phyloP scores from a whole-genome alignment of 129 eudicot species.

The Ambrosia artemisiifolia region DNA sequence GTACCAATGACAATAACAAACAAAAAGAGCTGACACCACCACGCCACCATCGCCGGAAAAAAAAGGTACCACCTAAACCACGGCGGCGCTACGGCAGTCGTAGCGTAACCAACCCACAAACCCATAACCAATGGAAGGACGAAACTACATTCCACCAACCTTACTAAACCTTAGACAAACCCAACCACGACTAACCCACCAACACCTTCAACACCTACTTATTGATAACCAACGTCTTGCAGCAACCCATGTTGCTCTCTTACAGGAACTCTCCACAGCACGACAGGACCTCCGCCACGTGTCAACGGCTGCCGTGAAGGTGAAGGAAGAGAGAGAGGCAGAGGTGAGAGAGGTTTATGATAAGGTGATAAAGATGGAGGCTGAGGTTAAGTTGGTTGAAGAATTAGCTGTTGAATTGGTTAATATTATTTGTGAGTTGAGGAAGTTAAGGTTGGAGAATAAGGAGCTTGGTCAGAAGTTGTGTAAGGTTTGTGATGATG shows the following conservation, averaged over 20 bases:
- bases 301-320: slow-evolving; percentile 33
- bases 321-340: slow-evolving; percentile 53
- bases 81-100: not conserved
- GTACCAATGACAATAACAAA: not conserved
- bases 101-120: slow-evolving; percentile 1
- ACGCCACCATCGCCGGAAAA: slow-evolving; percentile 14
- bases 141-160: slow-evolving; percentile 18
- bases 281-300: slow-evolving; percentile 50
- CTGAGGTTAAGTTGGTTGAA: slow-evolving; percentile 32
- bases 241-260: slow-evolving; percentile 41
- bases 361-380: slow-evolving; percentile 35
- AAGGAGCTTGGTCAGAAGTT: slow-evolving; percentile 48
- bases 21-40: not conserved
- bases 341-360: slow-evolving; percentile 48
- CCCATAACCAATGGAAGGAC: not conserved
- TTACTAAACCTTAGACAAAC: slow-evolving; percentile 10
- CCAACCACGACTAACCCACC: slow-evolving; percentile 21
- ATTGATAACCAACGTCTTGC: slow-evolving; percentile 50
- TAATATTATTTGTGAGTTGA: slow-evolving; percentile 37
- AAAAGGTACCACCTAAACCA: not conserved
- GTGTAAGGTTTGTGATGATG: slow-evolving; percentile 29
- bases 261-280: slow-evolving; percentile 47
- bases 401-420: slow-evolving; percentile 35
- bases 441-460: slow-evolving; percentile 47
- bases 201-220: slow-evolving; percentile 45